These are phyloP conservation scores for Naegleria fowleri DNA, from an alignment of 208 protist genomes.

Conservation along the genomic window DNA sequence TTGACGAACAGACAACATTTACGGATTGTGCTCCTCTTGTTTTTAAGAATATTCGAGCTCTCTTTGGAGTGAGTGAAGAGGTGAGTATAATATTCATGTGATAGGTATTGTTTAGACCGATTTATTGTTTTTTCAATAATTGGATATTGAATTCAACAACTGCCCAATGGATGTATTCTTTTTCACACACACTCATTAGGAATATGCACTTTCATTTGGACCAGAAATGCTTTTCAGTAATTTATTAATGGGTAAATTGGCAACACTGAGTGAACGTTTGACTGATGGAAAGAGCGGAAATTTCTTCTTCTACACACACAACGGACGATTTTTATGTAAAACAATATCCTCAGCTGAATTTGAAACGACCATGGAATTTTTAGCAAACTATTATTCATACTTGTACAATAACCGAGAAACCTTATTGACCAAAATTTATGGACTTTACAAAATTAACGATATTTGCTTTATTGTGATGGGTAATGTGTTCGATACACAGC, in stretches of 20 bases:
- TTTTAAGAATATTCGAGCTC: not conserved
- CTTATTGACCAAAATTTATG: not conserved
- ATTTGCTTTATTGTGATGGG: not conserved
- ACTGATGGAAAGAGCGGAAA: slow-evolving; percentile 11
- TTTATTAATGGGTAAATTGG: not conserved
- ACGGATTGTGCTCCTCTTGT: slow-evolving; percentile 8
- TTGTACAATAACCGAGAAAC: not conserved
- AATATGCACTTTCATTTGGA: slow-evolving; percentile 1
- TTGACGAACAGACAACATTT: not conserved
- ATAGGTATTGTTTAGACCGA: too few species aligned
- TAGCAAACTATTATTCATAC: not conserved
- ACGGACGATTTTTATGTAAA: not conserved
- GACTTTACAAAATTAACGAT: not conserved
- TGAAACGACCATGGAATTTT: not conserved
- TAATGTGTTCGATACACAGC: not conserved
- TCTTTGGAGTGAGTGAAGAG: not conserved
- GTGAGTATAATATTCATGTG: too few species aligned
- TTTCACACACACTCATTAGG: not conserved
- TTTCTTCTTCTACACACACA: slow-evolving; percentile 19
- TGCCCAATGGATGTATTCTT: too few species aligned
- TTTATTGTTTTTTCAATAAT: too few species aligned
- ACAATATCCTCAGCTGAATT: not conserved
- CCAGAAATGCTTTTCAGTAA: slow-evolving; percentile 19
- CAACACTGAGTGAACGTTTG: not conserved
- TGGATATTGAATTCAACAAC: too few species aligned